Conservation (phyloP, 2,329 filamentous ascomycete species). For the Neurospora sp. region DNA sequence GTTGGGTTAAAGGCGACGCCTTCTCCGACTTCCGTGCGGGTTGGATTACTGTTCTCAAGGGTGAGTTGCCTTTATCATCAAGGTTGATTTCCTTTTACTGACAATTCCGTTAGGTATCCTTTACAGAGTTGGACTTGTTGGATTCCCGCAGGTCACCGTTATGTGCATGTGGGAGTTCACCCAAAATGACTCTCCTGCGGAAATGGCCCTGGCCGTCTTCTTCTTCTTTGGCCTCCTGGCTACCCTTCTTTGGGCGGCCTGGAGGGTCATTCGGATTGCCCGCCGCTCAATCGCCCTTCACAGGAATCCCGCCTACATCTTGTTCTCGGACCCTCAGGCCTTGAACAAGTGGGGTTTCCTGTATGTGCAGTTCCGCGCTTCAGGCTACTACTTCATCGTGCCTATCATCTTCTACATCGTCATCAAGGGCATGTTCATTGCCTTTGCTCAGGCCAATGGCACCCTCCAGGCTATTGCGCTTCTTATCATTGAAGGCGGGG, state of each 20-base stretch:
- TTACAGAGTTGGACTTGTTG: conserved; percentile 82
- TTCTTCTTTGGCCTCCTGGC: conserved; percentile 74
- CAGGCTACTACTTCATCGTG: conserved; percentile 90
- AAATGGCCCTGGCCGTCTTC: conserved; percentile 78
- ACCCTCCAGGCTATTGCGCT: conserved; percentile 72
- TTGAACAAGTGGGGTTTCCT: conserved; percentile 98
- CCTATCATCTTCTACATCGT: conserved; percentile 68
- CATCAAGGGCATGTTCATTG: conserved; percentile 85
- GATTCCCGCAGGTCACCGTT: conserved; percentile 83
- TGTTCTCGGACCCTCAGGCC: conserved; percentile 88
- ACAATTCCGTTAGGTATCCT: conserved; percentile 48
- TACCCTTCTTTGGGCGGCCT: conserved; percentile 75
- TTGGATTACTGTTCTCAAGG: conserved; percentile 87
- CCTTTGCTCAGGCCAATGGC: conserved; percentile 61
- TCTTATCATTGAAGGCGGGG: conserved; percentile 69
- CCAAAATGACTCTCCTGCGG: conserved; percentile 70
- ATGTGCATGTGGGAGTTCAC: conserved; percentile 93
- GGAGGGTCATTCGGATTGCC: conserved; percentile 82
- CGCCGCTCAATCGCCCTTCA: conserved; percentile 83
- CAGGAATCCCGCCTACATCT: conserved; percentile 92
- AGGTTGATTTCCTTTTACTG: not conserved
- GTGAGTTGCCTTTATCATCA: not conserved
- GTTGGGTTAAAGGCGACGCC: conserved; percentile 73
- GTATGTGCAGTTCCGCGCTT: conserved; percentile 93
- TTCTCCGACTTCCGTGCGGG: conserved; percentile 91